Base-by-base conservation (phyloP, 2,329 filamentous ascomycete genomes). In the Aspergillus sp. region DNA sequence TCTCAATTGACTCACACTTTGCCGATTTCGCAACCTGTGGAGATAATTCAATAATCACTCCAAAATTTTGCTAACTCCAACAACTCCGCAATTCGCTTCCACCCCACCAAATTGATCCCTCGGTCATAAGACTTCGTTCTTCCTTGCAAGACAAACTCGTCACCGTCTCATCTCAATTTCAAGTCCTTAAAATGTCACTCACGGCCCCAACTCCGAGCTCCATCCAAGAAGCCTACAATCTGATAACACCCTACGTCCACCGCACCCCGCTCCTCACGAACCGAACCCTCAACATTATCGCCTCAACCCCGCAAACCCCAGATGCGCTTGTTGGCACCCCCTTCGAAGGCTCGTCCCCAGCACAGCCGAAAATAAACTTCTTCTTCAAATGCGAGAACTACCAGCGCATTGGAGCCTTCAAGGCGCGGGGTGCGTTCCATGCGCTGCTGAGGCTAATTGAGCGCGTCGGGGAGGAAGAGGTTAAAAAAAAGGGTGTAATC, bases 311-410 rank as follows among this genome's bases (percentile, higher is more conserved):
- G 7, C 87, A 89, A 62, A 73, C 80, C 0, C 53, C 76, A 2
- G 77, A 80, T 4, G 79, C 82, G 4, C 78, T 89, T 0, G 67
- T 73, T 44, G 83, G 80, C 13, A 88, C 87, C 4, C 74, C 78
- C 62, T 87, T 82, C 78, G 80, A 83, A 64, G 83, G 81, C 5
- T 76, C 81, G 39, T 68, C 71, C n/a, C 82, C 87, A 0, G 85
- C 89, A 1, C 77, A 72, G 4, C 91, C 91, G 0, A 84, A 77
- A 49, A 78, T 96, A 39, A 81, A 85, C 12, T 81, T 98, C 52
- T 95, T 90, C 80, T 96, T 98, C 84, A 98, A 98, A 79, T 96
- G 91, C 74, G 93, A 98, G 80, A 97, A 97, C 74, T 80, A 91
- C 57, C 95, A 98, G 79, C 86, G 87, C 55, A 86, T 96, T 54